These are phyloP conservation scores for Conoideocrella luteorostrata DNA, from an alignment of 2,329 filamentous ascomycete genomes.

Conservation along the genomic window DNA sequence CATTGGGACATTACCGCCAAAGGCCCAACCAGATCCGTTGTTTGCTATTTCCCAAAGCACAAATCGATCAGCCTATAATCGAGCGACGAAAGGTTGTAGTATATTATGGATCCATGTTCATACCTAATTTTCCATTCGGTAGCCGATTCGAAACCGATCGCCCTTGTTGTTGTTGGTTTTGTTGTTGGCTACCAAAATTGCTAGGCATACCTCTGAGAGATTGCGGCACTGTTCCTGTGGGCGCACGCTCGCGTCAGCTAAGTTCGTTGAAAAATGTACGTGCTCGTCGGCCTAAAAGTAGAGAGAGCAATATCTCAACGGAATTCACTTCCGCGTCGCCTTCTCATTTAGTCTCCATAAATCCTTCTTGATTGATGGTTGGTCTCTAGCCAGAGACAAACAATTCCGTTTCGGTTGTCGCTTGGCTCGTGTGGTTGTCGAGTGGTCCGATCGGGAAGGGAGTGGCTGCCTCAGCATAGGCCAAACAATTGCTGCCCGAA, in stretches of 20 bases:
- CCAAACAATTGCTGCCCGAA: background rate
- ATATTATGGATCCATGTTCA: constrained; percentile 2
- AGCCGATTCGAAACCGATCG: constrained; percentile 52
- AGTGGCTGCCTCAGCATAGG: background rate
- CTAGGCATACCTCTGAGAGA: constrained; percentile 55
- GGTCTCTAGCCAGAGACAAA: background rate
- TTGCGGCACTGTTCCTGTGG: constrained; percentile 53
- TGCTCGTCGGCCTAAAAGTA: constrained; percentile 1
- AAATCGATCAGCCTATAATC: background rate
- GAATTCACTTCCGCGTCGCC: background rate
- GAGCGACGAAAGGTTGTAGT: too few species aligned
- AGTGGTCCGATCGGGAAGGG: background rate
- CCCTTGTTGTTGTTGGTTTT: constrained; percentile 43
- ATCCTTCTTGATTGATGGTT: background rate
- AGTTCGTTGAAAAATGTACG: background rate
- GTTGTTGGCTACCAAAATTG: constrained; percentile 54
- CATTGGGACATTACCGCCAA: constrained; percentile 57
- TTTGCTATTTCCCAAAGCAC: constrained; percentile 32
- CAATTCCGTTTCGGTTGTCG: background rate
- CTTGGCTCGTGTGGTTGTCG: background rate
- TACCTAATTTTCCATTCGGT: constrained; percentile 61
- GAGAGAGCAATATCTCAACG: background rate
- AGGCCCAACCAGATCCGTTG: constrained; percentile 54
- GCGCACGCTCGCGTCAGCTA: constrained; percentile 21
- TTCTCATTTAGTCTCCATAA: background rate